These are phyloP conservation scores for Gryganskiella cystojenkinii DNA, from an alignment of 192 early-diverging fungal species.

Conservation along the genomic window DNA sequence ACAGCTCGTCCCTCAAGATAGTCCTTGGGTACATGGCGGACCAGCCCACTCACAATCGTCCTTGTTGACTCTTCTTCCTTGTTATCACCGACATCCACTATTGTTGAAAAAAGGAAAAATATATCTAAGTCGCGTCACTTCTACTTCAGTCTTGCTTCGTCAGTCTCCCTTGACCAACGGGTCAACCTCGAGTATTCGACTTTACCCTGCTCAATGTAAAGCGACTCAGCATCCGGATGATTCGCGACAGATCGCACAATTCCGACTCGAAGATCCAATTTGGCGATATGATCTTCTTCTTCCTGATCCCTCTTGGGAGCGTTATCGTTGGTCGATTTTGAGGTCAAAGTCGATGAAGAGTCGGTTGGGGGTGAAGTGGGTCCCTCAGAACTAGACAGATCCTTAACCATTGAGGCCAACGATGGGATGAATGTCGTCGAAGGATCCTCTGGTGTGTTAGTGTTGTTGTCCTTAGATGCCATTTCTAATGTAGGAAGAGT, in stretches of 20 bases:
- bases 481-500: too few relatives aligned
- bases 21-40: constrained; percentile 62
- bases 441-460: background rate
- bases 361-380: background rate
- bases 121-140: too few relatives aligned
- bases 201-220: constrained; percentile 61
- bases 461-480: background rate
- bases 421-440: constrained; percentile 7
- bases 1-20: constrained; percentile 60
- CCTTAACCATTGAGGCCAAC: constrained; percentile 18
- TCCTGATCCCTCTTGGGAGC: background rate
- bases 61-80: constrained; percentile 53
- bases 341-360: background rate
- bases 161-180: background rate
- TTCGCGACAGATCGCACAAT: constrained; percentile 61
- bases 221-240: constrained; percentile 64
- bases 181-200: background rate
- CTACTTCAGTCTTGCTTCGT: too few relatives aligned
- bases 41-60: constrained; percentile 77
- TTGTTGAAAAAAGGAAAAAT: background rate
- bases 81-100: constrained; percentile 66
- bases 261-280: constrained; percentile 70
- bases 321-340: background rate
- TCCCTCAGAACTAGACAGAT: background rate
- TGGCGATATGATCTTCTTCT: constrained; percentile 55